Conservation (phyloP, 148 eudicot genomes). For the Silene latifolia region DNA sequence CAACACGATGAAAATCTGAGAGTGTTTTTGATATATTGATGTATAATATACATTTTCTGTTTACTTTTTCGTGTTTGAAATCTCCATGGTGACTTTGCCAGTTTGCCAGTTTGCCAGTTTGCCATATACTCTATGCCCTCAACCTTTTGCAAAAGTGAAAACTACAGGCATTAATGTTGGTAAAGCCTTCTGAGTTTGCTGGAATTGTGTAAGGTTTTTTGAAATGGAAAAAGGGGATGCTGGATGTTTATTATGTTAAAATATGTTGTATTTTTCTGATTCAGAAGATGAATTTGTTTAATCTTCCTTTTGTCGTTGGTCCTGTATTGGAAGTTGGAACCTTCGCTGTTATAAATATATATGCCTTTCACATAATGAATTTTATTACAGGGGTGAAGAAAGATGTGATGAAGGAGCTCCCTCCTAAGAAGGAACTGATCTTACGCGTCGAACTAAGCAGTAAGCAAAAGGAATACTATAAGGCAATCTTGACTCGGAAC, state of each 20-base stretch:
- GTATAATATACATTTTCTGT: not conserved
- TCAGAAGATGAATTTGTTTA: not conserved
- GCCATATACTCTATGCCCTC: not conserved
- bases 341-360: not conserved
- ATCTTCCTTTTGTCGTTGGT: not conserved
- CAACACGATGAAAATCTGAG: not conserved
- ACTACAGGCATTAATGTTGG: not conserved
- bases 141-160: not conserved
- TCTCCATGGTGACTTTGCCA: not conserved
- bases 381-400: conserved; percentile 81
- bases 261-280: not conserved
- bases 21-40: not conserved
- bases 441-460: conserved; percentile 89
- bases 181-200: not conserved
- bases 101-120: too few species aligned
- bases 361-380: conserved; percentile 9
- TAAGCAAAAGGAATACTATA: conserved; percentile 95
- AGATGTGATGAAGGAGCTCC: conserved; percentile 92
- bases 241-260: not conserved
- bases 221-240: not conserved
- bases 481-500: conserved; percentile 96
- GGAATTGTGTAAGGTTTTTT: not conserved
- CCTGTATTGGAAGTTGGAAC: not conserved
- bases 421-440: conserved; percentile 96
- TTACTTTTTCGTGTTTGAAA: not conserved